Evolutionary conservation across 352 stramenopile genomes (phyloP).

Genomic region (Globisporangium camurandrum): DNA sequence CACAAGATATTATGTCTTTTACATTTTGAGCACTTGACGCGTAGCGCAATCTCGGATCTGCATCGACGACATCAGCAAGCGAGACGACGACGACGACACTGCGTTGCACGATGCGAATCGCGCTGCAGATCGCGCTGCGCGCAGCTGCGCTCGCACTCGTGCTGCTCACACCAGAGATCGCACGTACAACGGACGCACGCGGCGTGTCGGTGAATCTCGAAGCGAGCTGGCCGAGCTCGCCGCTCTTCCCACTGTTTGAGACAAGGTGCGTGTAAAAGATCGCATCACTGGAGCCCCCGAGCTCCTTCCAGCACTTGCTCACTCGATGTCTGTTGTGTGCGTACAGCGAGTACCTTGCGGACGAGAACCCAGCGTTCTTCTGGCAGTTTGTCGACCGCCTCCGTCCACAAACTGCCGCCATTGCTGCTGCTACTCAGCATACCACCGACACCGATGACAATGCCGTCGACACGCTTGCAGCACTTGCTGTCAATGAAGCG

Average conservation of each 20-base stretch:
- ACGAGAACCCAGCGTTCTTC: slow-evolving; percentile 72
- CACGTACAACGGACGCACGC: slow-evolving; percentile 17
- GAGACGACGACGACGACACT: neutral
- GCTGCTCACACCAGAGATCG: slow-evolving; percentile 12
- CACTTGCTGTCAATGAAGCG: slow-evolving; percentile 43
- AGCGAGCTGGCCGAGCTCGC: slow-evolving; percentile 51
- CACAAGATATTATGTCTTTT: too few relatives aligned
- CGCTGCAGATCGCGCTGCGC: slow-evolving; percentile 8
- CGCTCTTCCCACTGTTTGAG: slow-evolving; percentile 47
- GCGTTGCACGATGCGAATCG: neutral
- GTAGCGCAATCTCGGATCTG: neutral
- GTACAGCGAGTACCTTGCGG: slow-evolving; percentile 65
- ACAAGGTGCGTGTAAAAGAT: slow-evolving; percentile 24
- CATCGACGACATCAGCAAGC: neutral
- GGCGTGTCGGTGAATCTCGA: slow-evolving; percentile 48
- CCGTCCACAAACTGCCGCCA: slow-evolving; percentile 18
- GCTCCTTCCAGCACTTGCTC: too few relatives aligned
- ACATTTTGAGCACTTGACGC: too few relatives aligned
- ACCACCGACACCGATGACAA: too few relatives aligned
- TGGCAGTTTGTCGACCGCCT: slow-evolving; percentile 66
- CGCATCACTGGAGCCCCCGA: too few relatives aligned
- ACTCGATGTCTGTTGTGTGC: neutral
- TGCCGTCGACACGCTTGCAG: slow-evolving; percentile 42
- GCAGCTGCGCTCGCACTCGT: slow-evolving; percentile 12
- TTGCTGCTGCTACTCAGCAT: too few relatives aligned